Percentiles rank a stretch among this genome's conserved stretches.
phyloP scores from a whole-genome alignment of 768 basidiomycete species.

The Astraeus odoratus region DNA sequence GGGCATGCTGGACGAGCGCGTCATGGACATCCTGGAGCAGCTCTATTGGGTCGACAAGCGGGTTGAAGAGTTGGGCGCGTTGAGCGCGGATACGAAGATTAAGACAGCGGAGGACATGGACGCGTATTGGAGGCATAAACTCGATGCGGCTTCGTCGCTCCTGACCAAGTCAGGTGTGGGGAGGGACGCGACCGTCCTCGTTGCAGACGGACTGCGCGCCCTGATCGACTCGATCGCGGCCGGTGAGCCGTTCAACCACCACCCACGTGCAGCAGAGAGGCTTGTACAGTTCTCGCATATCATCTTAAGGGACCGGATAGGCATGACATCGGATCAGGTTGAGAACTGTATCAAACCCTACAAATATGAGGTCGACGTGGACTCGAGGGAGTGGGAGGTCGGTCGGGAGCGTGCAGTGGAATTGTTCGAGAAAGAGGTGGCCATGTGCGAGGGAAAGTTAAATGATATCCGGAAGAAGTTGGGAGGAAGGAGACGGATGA shows the following conservation, averaged over 20 bases:
- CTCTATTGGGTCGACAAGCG: slow-evolving; percentile 96
- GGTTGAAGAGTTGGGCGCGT: slow-evolving; percentile 60
- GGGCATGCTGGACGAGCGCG: slow-evolving; percentile 88
- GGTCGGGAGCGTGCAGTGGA: slow-evolving; percentile 72
- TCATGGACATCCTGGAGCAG: slow-evolving; percentile 95
- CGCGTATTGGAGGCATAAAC: slow-evolving; percentile 92
- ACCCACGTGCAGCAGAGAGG: slow-evolving; percentile 83
- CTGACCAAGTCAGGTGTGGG: slow-evolving; percentile 96
- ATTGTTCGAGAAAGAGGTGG: slow-evolving; percentile 78
- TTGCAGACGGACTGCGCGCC: slow-evolving; percentile 86
- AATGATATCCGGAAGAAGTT: slow-evolving; percentile 83
- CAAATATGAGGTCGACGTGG: slow-evolving; percentile 97
- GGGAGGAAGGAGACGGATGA: slow-evolving; percentile 78
- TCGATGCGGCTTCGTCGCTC: slow-evolving; percentile 87
- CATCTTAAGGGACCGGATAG: slow-evolving; percentile 89
- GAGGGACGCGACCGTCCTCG: slow-evolving; percentile 86
- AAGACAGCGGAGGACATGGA: slow-evolving; percentile 67
- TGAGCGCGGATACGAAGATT: slow-evolving; percentile 65
- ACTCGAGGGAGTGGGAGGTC: slow-evolving; percentile 84
- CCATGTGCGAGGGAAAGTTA: slow-evolving; percentile 80
- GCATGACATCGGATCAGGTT: slow-evolving; percentile 94
- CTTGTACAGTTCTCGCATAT: slow-evolving; percentile 89
- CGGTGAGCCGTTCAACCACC: slow-evolving; percentile 88
- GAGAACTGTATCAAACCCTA: slow-evolving; percentile 99
- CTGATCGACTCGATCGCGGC: slow-evolving; percentile 86